Percentiles rank a stretch among this genome's conserved stretches.
These are phyloP conservation scores for Sporothrix curviconia DNA, from an alignment of 2,329 filamentous ascomycete species.

Conservation along the genomic window DNA sequence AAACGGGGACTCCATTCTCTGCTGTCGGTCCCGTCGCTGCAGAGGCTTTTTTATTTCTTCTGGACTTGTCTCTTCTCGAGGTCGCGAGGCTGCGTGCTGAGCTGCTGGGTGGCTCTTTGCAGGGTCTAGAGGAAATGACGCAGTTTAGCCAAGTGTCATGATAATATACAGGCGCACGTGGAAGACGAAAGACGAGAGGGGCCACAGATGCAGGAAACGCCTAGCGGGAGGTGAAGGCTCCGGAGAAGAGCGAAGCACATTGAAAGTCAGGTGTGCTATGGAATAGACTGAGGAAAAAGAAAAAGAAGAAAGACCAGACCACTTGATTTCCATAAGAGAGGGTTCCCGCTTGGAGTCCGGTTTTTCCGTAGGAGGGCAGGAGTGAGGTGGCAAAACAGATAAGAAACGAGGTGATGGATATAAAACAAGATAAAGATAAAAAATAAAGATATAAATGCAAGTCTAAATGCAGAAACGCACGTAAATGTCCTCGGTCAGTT, in stretches of 20 bases:
- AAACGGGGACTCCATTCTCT: no score
- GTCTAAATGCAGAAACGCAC: conserved; percentile 55
- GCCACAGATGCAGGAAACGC: no score
- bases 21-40: no score
- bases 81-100: conserved; percentile 77
- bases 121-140: conserved; percentile 55
- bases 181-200: no score
- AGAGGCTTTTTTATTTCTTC: conserved; percentile 39
- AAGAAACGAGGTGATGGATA: no score
- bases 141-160: background rate
- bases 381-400: background rate
- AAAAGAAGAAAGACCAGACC: conserved; percentile 7
- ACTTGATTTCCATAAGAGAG: conserved; percentile 5
- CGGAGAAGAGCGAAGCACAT: background rate
- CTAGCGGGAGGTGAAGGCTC: background rate
- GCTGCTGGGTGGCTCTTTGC: conserved; percentile 77
- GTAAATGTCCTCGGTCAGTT: conserved; percentile 92
- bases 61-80: conserved; percentile 79
- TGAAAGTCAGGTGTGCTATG: background rate
- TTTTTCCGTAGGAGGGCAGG: background rate
- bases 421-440: no score
- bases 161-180: no score
- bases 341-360: conserved; percentile 13
- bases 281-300: background rate
- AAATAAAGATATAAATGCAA: background rate